Evolutionary conservation across 208 protist genomes (phyloP), one percentile per base, ranked within the genome.

Genomic region (Trypanosoma lewisi): DNA sequence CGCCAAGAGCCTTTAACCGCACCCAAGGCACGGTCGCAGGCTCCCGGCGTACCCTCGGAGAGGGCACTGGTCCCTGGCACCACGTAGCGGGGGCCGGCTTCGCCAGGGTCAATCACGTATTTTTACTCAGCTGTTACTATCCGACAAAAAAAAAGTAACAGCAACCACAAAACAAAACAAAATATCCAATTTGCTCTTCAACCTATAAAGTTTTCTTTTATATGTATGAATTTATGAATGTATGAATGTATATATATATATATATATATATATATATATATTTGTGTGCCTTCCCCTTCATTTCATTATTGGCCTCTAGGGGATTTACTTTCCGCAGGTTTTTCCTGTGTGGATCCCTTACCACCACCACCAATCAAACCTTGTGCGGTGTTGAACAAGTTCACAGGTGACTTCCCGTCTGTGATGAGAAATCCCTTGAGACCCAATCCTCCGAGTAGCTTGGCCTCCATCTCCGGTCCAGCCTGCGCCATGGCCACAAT

Each of bases 351-450:
- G 5, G 42, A 47, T 7, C 2, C 8, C 42, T 25, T 31, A 27
- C 60, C 63, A 11, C 31, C 34, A 27, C 60, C 63, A 11, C 82
- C 91, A 55, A 98, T 77, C 63, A 98, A 82, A 27, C 97, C 94
- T 23, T 93, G 78, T 4, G 96, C 97, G 31, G 97, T 96, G 54
- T 94, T 87, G 78, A 99, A 98, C 8, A 99, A 67, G 74, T 98
- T 98, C 48, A 99, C 91, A 39, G 97, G 97, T 11, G 75, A 90
- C 63, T 85, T 90, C 31, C 97, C 97, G 53, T 99, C 97, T 11
- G 97, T 98, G 73, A 98, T 97, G 53, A 99, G 83, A 64, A 97
- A 96, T 19, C 88, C 83, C 73, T 97, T 89, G 42, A 99, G 77
- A 52, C 94, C 95, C 16, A 99, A 85, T 25, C 89, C 93, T 31